These are phyloP conservation scores for Amanita muscaria DNA, from an alignment of 768 basidiomycete species.

Conservation along the genomic window DNA sequence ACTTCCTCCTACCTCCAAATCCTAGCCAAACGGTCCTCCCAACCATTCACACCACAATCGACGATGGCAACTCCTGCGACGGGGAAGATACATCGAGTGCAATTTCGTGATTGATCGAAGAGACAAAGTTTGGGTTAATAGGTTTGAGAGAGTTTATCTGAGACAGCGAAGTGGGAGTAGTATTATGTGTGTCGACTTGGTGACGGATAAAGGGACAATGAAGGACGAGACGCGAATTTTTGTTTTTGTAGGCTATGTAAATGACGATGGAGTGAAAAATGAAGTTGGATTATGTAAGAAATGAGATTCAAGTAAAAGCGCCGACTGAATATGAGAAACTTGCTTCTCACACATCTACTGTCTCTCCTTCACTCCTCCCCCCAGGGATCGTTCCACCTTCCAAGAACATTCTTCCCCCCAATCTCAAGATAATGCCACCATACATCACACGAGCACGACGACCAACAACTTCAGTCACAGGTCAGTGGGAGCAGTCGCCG, in stretches of 20 bases:
- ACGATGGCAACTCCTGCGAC: too few relatives aligned
- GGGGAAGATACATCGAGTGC: too few relatives aligned
- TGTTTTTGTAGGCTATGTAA: background rate
- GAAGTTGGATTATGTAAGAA: background rate
- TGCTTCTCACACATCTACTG: slow-evolving; percentile 15
- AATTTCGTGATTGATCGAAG: too few relatives aligned
- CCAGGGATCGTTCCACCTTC: slow-evolving; percentile 19
- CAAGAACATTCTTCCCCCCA: background rate
- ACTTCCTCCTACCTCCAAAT: too few relatives aligned
- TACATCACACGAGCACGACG: background rate
- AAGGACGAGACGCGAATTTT: slow-evolving; percentile 2
- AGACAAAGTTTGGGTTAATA: too few relatives aligned
- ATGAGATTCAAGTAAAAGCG: background rate
- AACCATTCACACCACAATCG: too few relatives aligned
- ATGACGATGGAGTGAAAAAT: background rate
- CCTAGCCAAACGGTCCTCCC: too few relatives aligned
- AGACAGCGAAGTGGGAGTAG: too few relatives aligned
- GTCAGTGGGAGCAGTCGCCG: slow-evolving; percentile 35
- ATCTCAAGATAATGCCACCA: background rate
- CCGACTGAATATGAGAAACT: background rate
- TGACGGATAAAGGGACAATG: background rate
- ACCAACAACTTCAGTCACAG: slow-evolving; percentile 10
- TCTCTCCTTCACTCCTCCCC: slow-evolving; percentile 23
- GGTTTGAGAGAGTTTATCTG: too few relatives aligned
- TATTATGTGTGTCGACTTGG: slow-evolving; percentile 1